phyloP scores from a whole-genome alignment of 2,329 filamentous ascomycete genomes.

The Cladosporium austrohemisphaericum region DNA sequence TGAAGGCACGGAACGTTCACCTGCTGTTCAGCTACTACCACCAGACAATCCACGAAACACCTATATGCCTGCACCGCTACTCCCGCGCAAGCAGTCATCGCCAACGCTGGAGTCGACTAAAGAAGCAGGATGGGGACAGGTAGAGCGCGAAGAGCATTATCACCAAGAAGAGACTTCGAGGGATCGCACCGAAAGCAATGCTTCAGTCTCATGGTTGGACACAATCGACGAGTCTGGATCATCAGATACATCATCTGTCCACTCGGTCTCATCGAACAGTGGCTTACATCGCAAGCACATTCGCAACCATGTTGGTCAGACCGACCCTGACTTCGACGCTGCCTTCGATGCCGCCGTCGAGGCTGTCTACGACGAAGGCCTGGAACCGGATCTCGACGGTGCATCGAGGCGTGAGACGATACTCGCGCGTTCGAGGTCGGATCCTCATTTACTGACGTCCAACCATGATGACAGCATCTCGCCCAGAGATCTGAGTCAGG shows the following conservation, averaged over 20 bases:
- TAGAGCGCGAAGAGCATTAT: background rate
- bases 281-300: conserved; percentile 67
- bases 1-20: background rate
- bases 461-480: conserved; percentile 4
- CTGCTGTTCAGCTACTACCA: conserved; percentile 27
- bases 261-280: conserved; percentile 72
- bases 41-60: conserved; percentile 30
- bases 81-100: conserved; percentile 58
- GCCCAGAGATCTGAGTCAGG: background rate
- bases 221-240: conserved; percentile 78
- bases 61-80: conserved; percentile 69
- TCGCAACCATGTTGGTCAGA: conserved; percentile 64
- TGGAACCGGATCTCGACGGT: conserved; percentile 64
- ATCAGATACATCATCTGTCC: conserved; percentile 70
- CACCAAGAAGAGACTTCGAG: conserved; percentile 4
- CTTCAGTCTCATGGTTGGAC: conserved; percentile 41
- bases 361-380: conserved; percentile 89
- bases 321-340: conserved; percentile 88
- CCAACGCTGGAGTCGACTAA: conserved; percentile 28
- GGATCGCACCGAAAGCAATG: conserved; percentile 21
- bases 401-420: conserved; percentile 32
- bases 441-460: conserved; percentile 13
- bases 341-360: conserved; percentile 93
- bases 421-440: conserved; percentile 22
- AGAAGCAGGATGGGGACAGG: background rate